Percentiles rank a stretch among this genome's conserved stretches.
phyloP scores from a whole-genome alignment of 2,329 filamentous ascomycete genomes.

The Botrytis squamosa region DNA sequence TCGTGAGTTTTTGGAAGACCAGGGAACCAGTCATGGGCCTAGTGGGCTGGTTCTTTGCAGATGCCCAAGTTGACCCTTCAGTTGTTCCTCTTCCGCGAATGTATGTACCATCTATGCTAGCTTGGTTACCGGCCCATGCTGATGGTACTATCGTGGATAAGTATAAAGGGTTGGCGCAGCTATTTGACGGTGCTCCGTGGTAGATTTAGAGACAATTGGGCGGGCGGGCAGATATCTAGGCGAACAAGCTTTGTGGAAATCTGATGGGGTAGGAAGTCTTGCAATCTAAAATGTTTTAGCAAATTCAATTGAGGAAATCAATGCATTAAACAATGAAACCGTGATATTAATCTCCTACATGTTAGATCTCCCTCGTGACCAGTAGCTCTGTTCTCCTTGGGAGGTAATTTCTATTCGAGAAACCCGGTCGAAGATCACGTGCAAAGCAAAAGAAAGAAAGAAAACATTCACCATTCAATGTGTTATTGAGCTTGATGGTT shows the following conservation, averaged over 20 bases:
- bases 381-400: background rate
- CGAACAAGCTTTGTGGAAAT: background rate
- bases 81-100: background rate
- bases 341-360: background rate
- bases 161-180: conserved; percentile 11
- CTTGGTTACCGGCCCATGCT: background rate
- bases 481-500: fast-evolving
- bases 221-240: background rate
- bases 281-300: background rate
- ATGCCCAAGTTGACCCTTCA: background rate
- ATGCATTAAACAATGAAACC: background rate
- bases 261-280: background rate
- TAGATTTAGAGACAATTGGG: background rate
- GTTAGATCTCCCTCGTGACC: background rate
- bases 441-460: fast-evolving
- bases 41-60: background rate
- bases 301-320: background rate
- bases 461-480: background rate
- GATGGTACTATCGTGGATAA: background rate
- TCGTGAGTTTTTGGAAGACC: background rate
- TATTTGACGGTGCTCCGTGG: background rate
- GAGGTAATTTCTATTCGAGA: fast-evolving
- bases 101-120: background rate
- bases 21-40: background rate
- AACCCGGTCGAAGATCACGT: background rate